Conservation (phyloP, 352 stramenopile species). For the Globisporangium apiculatum region DNA sequence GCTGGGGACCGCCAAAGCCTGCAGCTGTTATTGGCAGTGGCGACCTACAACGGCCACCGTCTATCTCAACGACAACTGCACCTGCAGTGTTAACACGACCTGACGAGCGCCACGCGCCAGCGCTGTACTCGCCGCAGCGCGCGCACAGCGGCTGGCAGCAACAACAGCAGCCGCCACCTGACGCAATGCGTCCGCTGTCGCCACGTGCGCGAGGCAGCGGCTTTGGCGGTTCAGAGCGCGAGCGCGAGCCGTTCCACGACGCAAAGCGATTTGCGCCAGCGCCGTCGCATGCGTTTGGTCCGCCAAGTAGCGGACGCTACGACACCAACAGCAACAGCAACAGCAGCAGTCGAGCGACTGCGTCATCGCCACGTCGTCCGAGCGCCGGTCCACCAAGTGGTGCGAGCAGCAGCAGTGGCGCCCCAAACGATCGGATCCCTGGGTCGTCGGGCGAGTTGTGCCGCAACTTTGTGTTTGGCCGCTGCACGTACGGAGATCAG, state of each 20-base stretch:
- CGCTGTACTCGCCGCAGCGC: neutral
- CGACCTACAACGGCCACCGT: neutral
- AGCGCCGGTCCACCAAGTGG: too few species aligned
- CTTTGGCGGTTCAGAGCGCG: neutral
- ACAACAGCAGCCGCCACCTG: neutral
- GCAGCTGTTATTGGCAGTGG: slow-evolving; percentile 10
- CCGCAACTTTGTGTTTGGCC: slow-evolving; percentile 60
- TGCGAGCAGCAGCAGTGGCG: neutral
- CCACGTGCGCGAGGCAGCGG: neutral
- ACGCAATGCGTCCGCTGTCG: neutral
- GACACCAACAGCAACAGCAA: slow-evolving; percentile 7
- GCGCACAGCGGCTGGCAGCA: neutral
- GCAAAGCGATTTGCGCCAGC: slow-evolving; percentile 10
- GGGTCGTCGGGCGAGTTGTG: slow-evolving; percentile 55
- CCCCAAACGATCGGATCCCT: slow-evolving; percentile 21
- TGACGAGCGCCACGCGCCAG: neutral
- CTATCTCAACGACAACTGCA: too few species aligned
- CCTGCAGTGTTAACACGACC: slow-evolving; percentile 14
- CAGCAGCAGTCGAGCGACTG: too few species aligned
- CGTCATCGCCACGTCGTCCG: too few species aligned
- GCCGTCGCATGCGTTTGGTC: neutral
- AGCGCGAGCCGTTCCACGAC: slow-evolving; percentile 10
- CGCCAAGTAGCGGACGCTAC: neutral
- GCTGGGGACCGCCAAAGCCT: slow-evolving; percentile 54
- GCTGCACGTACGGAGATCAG: slow-evolving; percentile 72